Evolutionary conservation across 164 flowering plant genomes (phyloP).

Genomic region (Hamamelis virginiana): DNA sequence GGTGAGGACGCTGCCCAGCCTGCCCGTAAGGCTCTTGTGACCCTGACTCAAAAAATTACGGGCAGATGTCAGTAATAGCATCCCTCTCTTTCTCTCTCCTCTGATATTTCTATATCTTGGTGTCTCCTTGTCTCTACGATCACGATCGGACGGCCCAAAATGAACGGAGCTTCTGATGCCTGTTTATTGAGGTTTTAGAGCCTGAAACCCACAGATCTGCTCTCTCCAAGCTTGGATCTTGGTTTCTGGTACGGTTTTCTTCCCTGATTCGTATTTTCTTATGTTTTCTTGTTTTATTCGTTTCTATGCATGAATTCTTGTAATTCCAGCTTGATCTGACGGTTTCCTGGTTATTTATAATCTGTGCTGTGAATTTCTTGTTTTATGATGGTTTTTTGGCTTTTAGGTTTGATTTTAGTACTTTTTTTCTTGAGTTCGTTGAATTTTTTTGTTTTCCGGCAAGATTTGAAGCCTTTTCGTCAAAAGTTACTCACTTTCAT

Average conservation of each 20-base stretch:
- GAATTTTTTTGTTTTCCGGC: background rate
- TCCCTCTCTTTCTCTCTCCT: constrained; percentile 2
- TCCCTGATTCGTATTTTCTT: background rate
- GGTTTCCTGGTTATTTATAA: background rate
- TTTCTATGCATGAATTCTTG: too few species aligned
- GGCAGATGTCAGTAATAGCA: constrained; percentile 32
- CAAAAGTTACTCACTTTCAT: too few species aligned
- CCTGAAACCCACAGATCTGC: constrained; percentile 30
- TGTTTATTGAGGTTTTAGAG: constrained; percentile 16
- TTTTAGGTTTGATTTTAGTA: background rate
- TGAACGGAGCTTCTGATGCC: constrained; percentile 23
- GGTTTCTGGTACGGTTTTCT: constrained; percentile 19
- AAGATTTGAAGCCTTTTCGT: background rate
- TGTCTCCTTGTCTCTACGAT: constrained; percentile 15
- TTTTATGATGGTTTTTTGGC: background rate
- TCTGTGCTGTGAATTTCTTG: background rate
- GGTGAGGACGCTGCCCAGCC: constrained; percentile 25
- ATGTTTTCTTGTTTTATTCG: background rate
- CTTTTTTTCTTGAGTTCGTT: too few species aligned
- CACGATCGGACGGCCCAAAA: constrained; percentile 42
- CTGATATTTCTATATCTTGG: constrained; percentile 10
- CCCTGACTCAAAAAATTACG: constrained; percentile 32
- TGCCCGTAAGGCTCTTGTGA: constrained; percentile 27
- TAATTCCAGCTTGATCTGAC: constrained; percentile 6
- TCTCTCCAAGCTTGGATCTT: constrained; percentile 25